Conservation (phyloP, 768 basidiomycete genomes). For the Boletus eberwhitei region DNA sequence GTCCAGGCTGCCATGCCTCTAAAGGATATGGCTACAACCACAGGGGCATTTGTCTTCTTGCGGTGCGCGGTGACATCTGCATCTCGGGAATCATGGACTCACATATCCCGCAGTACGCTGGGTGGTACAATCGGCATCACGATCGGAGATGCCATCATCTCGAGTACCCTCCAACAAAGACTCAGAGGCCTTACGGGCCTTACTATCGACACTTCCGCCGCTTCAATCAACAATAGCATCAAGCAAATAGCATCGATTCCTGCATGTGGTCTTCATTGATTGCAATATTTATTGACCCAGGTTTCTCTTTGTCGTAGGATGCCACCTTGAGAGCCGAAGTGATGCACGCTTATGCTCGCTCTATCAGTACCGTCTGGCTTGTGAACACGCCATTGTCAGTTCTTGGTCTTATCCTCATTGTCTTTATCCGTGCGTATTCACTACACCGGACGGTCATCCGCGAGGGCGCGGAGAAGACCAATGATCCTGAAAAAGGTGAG, state of each 20-base stretch:
- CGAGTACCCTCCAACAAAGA: conserved; percentile 41
- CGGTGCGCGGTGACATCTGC: conserved; percentile 16
- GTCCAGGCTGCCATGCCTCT: conserved; percentile 47
- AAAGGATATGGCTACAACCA: conserved; percentile 42
- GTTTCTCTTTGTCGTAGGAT: conserved; percentile 22
- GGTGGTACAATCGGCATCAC: conserved; percentile 77
- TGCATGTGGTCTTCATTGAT: conserved; percentile 14
- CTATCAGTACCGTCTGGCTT: conserved; percentile 40
- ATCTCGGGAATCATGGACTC: neutral
- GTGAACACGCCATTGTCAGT: conserved; percentile 33
- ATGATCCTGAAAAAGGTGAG: conserved; percentile 32
- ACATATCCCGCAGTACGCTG: conserved; percentile 45
- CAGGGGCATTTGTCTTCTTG: conserved; percentile 35
- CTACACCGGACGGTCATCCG: conserved; percentile 29
- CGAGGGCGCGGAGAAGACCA: conserved; percentile 7
- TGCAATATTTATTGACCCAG: conserved; percentile 5
- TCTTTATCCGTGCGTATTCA: conserved; percentile 37
- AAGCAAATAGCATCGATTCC: conserved; percentile 37
- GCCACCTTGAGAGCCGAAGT: conserved; percentile 29
- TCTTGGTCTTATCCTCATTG: conserved; percentile 30
- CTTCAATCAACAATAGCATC: conserved; percentile 47
- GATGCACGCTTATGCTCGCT: conserved; percentile 36
- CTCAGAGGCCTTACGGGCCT: conserved; percentile 16
- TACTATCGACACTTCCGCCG: conserved; percentile 39
- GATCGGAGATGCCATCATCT: conserved; percentile 67